Percentiles rank a stretch among this genome's conserved stretches.
These are phyloP conservation scores for Spathaspora sp. DNA, from an alignment of 1,139 yeast genomes.

Conservation along the genomic window DNA sequence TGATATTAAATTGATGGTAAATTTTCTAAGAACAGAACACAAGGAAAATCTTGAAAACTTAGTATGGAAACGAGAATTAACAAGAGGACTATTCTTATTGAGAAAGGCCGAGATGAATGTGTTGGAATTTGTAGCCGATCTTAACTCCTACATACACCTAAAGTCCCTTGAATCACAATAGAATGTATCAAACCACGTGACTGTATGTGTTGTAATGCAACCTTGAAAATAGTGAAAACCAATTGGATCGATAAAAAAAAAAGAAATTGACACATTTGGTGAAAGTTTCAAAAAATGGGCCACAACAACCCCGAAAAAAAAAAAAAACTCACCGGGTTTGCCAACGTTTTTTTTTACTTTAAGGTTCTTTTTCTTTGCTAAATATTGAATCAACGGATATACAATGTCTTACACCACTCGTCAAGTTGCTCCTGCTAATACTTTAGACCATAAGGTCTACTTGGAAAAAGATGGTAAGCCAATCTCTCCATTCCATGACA, in stretches of 20 bases:
- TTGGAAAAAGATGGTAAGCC: conserved; percentile 50
- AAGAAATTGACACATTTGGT: not conserved
- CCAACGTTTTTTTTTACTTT: not conserved
- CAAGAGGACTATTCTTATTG: conserved; percentile 50
- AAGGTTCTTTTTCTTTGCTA: not conserved
- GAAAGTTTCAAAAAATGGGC: not conserved
- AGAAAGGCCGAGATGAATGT: conserved; percentile 62
- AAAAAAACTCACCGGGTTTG: conserved; percentile 1
- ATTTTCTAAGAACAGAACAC: conserved; percentile 19
- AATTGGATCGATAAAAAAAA: not conserved
- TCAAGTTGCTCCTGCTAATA: conserved; percentile 89
- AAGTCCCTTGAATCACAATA: not conserved
- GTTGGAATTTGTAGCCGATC: conserved; percentile 15
- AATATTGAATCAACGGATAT: not conserved
- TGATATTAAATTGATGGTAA: conserved; percentile 36
- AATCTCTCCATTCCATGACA: conserved; percentile 71
- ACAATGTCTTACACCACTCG: conserved; percentile 71
- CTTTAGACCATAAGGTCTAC: conserved; percentile 84
- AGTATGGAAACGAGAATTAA: conserved; percentile 45
- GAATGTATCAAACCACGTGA: not conserved
- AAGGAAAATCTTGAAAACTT: conserved; percentile 7
- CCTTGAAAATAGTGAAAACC: conserved; percentile 1
- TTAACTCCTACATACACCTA: not conserved
- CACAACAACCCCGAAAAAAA: conserved; percentile 1
- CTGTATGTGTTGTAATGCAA: not conserved